A percentile compares a stretch with the other conserved stretches of the same genome.
These are phyloP conservation scores for Kwoniella mangroviensis DNA, from an alignment of 768 basidiomycete species.

Conservation along the genomic window DNA sequence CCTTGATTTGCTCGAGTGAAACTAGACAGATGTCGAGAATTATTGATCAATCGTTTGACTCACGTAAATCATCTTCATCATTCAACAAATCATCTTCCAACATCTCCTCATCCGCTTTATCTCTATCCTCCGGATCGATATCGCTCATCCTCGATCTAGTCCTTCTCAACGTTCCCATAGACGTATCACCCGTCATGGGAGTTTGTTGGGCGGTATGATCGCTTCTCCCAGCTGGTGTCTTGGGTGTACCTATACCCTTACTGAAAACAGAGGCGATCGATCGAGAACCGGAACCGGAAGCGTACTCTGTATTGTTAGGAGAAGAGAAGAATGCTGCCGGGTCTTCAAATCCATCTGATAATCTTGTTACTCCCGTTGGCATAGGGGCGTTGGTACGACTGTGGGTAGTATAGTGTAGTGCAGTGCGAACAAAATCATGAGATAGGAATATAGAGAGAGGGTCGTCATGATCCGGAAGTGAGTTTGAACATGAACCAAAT, in stretches of 20 bases:
- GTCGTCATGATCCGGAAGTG: too few relatives aligned
- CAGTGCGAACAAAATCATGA: too few relatives aligned
- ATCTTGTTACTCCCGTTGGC: conserved; percentile 50
- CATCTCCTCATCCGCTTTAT: conserved; percentile 32
- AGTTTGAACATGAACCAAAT: too few relatives aligned
- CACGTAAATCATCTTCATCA: conserved; percentile 33
- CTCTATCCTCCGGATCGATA: conserved; percentile 25
- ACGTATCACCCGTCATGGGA: conserved; percentile 10
- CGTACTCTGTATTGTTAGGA: conserved; percentile 21
- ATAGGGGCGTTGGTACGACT: conserved; percentile 55
- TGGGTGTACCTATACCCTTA: not conserved
- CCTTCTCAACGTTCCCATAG: not conserved
- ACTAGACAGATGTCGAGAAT: not conserved
- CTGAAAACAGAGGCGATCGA: conserved; percentile 9
- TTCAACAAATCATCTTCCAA: conserved; percentile 25
- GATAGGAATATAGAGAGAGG: too few relatives aligned
- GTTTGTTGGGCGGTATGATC: conserved; percentile 6
- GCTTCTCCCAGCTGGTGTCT: conserved; percentile 13
- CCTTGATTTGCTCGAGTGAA: not conserved
- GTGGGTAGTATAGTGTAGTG: not conserved
- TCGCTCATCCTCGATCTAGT: conserved; percentile 26
- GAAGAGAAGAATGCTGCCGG: conserved; percentile 54
- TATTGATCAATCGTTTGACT: not conserved
- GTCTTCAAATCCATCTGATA: conserved; percentile 57
- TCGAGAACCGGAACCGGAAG: not conserved